Conservation (phyloP, 345 rosid species). For the Toxicodendron radicans region DNA sequence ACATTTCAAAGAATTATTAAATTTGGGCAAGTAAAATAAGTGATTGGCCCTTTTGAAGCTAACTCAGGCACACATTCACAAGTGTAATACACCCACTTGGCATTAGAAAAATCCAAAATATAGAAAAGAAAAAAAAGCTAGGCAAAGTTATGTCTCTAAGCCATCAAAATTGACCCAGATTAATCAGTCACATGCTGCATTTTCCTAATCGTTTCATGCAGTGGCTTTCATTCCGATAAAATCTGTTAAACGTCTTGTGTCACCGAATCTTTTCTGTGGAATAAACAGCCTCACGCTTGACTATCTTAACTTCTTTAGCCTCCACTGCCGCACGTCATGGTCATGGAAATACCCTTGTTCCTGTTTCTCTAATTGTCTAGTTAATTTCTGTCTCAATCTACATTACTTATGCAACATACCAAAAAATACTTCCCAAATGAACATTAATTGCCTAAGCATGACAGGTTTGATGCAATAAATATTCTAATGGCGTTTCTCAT, state of each 20-base stretch:
- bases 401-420: not conserved
- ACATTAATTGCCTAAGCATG: no score
- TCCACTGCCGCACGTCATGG: not conserved
- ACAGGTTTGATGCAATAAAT: no score
- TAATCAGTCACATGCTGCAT: not conserved
- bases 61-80: no score
- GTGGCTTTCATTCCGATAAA: conserved; percentile 5
- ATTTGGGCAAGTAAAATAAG: no score
- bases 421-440: no score
- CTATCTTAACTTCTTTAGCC: not conserved
- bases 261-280: conserved; percentile 3
- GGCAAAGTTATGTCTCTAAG: not conserved
- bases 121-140: not conserved
- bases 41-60: not conserved
- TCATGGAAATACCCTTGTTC: not conserved
- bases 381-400: not conserved
- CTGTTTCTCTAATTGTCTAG: no score
- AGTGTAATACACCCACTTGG: no score
- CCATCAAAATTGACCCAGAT: conserved; percentile 12
- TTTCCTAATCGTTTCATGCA: not conserved
- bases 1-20: no score
- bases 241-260: conserved; percentile 7
- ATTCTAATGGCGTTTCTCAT: not conserved
- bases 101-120: no score
- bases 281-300: not conserved